Conservation (phyloP, 495 filamentous ascomycete genomes). For the Pseudevernia furfuracea region DNA sequence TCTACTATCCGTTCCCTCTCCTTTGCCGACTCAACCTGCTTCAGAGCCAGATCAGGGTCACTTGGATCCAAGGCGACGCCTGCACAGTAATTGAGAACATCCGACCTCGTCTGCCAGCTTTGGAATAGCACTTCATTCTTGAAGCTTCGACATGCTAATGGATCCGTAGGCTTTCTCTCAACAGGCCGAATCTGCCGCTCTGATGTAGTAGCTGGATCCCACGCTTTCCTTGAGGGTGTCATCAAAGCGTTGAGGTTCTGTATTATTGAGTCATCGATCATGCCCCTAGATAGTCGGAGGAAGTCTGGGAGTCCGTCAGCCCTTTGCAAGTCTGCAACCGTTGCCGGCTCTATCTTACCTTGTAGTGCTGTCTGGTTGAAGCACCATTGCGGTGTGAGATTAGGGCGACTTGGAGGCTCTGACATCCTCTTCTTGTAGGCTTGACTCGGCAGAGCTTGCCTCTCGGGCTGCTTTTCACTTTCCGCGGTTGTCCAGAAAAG, state of each 20-base stretch:
- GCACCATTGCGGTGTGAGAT: conserved; percentile 81
- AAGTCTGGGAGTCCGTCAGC: conserved; percentile 56
- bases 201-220: conserved; percentile 73
- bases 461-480: conserved; percentile 1
- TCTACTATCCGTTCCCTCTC: conserved; percentile 72
- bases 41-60: conserved; percentile 68
- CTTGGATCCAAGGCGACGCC: conserved; percentile 85
- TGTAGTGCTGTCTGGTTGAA: conserved; percentile 77
- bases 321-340: background rate
- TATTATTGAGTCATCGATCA: conserved; percentile 86
- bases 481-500: conserved; percentile 14
- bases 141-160: conserved; percentile 58
- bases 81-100: conserved; percentile 84
- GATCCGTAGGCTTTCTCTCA: conserved; percentile 44
- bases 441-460: background rate
- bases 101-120: conserved; percentile 77
- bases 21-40: conserved; percentile 60
- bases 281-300: conserved; percentile 73
- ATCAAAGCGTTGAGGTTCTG: conserved; percentile 89
- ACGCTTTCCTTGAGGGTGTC: conserved; percentile 61
- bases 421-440: conserved; percentile 45
- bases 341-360: conserved; percentile 48
- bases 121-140: conserved; percentile 75
- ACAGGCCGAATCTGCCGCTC: conserved; percentile 44
- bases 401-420: conserved; percentile 49